phyloP scores from a whole-genome alignment of 768 basidiomycete genomes.

The Naganishia antarctica region DNA sequence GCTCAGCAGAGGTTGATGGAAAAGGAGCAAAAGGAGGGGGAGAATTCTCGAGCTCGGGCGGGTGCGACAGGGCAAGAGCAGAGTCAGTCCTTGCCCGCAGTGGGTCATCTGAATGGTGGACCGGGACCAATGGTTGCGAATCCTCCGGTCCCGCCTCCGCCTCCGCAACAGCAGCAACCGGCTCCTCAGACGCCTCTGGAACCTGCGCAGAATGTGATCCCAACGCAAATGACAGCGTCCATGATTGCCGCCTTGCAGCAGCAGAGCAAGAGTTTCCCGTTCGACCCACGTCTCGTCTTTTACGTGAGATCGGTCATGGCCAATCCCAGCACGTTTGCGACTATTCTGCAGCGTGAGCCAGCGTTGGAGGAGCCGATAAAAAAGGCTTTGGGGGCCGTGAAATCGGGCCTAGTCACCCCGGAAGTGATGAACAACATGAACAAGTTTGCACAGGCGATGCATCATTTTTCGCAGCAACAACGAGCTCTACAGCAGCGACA shows the following conservation, averaged over 20 bases:
- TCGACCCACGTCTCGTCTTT: constrained; percentile 39
- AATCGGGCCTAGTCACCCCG: constrained; percentile 27
- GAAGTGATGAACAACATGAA: constrained; percentile 41
- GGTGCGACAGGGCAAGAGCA: constrained; percentile 16
- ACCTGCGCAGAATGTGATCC: too few relatives aligned
- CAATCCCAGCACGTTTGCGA: constrained; percentile 29
- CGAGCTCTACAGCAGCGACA: constrained; percentile 18
- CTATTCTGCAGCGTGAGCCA: constrained; percentile 34
- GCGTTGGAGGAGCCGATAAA: constrained; percentile 27
- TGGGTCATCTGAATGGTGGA: constrained; percentile 14
- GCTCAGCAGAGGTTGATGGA: not conserved
- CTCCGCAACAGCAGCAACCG: constrained; percentile 23
- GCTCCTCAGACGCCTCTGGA: not conserved
- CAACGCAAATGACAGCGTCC: constrained; percentile 11
- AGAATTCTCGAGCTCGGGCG: not conserved
- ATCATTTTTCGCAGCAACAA: constrained; percentile 19
- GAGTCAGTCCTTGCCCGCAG: constrained; percentile 15
- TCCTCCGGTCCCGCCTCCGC: constrained; percentile 20
- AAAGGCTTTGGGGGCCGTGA: constrained; percentile 30
- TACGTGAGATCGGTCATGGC: constrained; percentile 30
- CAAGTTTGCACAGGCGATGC: constrained; percentile 23
- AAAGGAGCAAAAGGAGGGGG: not conserved
- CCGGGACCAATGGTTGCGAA: too few relatives aligned
- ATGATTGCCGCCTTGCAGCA: constrained; percentile 7
- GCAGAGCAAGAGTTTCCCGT: constrained; percentile 38